These are phyloP conservation scores for Hanseniaspora singularis DNA, from an alignment of 805 yeast species.

Conservation along the genomic window DNA sequence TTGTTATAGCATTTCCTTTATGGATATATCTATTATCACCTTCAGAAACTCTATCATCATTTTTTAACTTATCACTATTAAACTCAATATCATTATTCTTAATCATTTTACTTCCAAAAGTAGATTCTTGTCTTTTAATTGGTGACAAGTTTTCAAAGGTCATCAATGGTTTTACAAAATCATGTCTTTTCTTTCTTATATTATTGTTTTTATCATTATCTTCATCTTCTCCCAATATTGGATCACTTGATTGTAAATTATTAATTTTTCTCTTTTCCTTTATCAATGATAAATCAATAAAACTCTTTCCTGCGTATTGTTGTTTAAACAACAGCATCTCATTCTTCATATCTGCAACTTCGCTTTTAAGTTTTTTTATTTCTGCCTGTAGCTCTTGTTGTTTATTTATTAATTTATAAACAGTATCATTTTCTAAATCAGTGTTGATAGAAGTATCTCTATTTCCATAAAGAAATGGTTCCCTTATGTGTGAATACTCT, in stretches of 20 bases:
- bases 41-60: neutral
- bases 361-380: neutral
- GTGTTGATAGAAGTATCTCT: neutral
- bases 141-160: slow-evolving; percentile 9
- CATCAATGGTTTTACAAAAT: neutral
- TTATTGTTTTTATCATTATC: neutral
- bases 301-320: neutral
- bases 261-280: slow-evolving; percentile 14
- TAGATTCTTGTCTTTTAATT: slow-evolving; percentile 9
- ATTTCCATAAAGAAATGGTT: no score
- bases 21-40: neutral
- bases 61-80: no score
- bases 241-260: slow-evolving; percentile 12
- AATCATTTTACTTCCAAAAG: neutral
- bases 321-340: slow-evolving; percentile 5
- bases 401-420: neutral
- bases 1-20: slow-evolving; percentile 9
- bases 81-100: neutral
- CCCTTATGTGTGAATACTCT: neutral
- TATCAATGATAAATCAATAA: slow-evolving; percentile 6
- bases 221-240: neutral
- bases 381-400: neutral
- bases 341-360: slow-evolving; percentile 1
- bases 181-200: neutral
- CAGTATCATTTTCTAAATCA: neutral